phyloP scores from a whole-genome alignment of 495 filamentous ascomycete species.

The Daldinia caldariorum region DNA sequence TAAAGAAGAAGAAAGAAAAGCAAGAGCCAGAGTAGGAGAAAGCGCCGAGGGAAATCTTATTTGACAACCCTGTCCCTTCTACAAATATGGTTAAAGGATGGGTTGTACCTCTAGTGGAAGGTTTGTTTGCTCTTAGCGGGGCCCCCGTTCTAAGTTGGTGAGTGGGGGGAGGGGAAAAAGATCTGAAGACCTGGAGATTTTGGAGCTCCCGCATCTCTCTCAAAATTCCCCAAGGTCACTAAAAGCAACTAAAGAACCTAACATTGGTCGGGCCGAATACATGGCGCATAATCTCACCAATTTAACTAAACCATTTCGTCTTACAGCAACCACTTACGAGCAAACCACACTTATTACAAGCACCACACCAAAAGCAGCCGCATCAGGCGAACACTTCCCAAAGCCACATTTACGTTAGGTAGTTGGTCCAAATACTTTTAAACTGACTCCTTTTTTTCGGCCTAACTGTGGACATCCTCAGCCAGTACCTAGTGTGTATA shows the following conservation, averaged over 20 bases:
- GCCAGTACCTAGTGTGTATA: no score
- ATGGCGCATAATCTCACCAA: conserved; percentile 7
- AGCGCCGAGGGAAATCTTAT: no score
- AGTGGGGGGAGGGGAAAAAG: background rate
- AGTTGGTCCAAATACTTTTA: background rate
- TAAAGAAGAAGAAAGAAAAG: no score
- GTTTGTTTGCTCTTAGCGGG: conserved; percentile 13
- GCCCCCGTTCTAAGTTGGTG: conserved; percentile 13
- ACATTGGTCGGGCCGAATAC: conserved; percentile 33
- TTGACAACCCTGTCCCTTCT: conserved; percentile 1
- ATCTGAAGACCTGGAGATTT: conserved; percentile 9
- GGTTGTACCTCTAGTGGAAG: background rate
- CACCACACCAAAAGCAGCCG: conserved; percentile 27
- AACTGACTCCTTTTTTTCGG: conserved; percentile 25
- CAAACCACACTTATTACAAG: no score
- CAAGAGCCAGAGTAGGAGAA: background rate
- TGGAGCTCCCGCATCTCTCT: conserved; percentile 32
- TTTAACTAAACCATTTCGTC: conserved; percentile 5
- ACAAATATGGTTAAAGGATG: conserved; percentile 4
- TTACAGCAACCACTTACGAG: no score
- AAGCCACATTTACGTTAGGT: no score
- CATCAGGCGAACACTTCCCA: background rate
- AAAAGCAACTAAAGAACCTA: conserved; percentile 8
- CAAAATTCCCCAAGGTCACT: conserved; percentile 18
- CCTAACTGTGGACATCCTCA: conserved; percentile 31